Evolutionary conservation across 75 land plant genomes (phyloP), one percentile per base, ranked within the genome.

Genomic region (Sequoiadendron giganteum): DNA sequence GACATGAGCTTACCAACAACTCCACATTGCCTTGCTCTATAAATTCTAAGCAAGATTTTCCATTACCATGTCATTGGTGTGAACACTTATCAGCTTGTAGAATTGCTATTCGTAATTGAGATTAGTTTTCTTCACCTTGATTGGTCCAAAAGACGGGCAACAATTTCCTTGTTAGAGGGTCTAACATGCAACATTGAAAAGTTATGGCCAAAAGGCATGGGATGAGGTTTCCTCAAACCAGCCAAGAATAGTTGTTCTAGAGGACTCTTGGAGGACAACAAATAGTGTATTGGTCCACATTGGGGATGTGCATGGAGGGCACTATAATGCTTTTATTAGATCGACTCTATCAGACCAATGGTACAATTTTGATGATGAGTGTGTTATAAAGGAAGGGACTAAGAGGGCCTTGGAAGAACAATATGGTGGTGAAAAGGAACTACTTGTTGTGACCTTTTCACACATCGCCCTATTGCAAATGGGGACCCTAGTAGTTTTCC

Each of bases 31-130:
- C 85, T 73, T 73, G 91, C 92, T 73, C 82, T 93, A 61, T 36
- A 84, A 84, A 58, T 93, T 75, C 56, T 93, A 39, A 82, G 82
- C 30, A 92, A 89, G 94, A 93, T 94, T 25, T 84, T 86, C n/a
- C 21, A 65, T 36, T 77, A 34, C 88, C 48, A 25, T 85, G 54
- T 86, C 18, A 79, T 81, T 82, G 75, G 40, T 61, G 28, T 87
- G 58, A 90, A 92, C 45, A 42, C 85, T 70, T 38, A 38, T 87
- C 89, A 88, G 30, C 54, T 92, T 42, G 16, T 70, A 10, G 88
- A 89, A 83, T 86, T 94, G 76, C 49, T 95, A 15, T 54, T 8
- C 15, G n/a, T 89, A 58, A 68, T 84, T 38, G 84, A 89, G 30
- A 88, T 40, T 86, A 34, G 65, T 18, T 45, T 83, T 36, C 82